phyloP scores from a whole-genome alignment of 176 grass and related monocot genomes.

The Carex scoparia region DNA sequence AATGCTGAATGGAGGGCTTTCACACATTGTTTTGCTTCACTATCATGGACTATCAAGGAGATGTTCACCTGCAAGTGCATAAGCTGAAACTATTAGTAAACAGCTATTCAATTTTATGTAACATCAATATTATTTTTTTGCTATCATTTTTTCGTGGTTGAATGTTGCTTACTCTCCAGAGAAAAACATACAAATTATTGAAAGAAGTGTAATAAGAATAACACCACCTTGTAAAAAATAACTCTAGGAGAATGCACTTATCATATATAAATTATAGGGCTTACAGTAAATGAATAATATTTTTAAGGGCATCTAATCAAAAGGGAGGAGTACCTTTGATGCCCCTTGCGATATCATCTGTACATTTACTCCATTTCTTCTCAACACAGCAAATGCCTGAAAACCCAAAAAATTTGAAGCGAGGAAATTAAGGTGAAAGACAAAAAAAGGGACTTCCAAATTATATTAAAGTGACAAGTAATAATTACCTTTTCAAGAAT shows the following conservation, averaged over 20 bases:
- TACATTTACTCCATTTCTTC: conserved; percentile 74
- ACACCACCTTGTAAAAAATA: not conserved
- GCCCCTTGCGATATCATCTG: conserved; percentile 99
- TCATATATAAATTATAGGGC: not conserved
- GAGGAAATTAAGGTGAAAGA: not conserved
- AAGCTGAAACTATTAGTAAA: not conserved
- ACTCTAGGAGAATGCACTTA: not conserved
- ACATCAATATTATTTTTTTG: not conserved
- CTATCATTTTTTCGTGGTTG: not conserved
- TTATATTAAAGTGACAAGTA: not conserved
- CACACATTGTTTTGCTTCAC: conserved; percentile 74
- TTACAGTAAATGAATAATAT: not conserved
- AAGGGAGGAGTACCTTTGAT: conserved; percentile 56
- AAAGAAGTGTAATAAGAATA: not conserved
- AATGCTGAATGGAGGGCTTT: conserved; percentile 75
- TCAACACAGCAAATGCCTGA: conserved; percentile 81
- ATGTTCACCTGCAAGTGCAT: conserved; percentile 66
- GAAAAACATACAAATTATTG: too few relatives aligned
- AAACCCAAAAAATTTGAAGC: not conserved
- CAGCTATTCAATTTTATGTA: not conserved
- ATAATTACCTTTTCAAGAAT: conserved; percentile 80
- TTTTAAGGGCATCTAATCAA: not conserved
- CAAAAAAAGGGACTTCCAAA: not conserved
- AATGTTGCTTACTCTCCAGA: not conserved
- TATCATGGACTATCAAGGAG: conserved; percentile 80